phyloP scores from a whole-genome alignment of 2,329 filamentous ascomycete species.

The Xylariaceae sp. region DNA sequence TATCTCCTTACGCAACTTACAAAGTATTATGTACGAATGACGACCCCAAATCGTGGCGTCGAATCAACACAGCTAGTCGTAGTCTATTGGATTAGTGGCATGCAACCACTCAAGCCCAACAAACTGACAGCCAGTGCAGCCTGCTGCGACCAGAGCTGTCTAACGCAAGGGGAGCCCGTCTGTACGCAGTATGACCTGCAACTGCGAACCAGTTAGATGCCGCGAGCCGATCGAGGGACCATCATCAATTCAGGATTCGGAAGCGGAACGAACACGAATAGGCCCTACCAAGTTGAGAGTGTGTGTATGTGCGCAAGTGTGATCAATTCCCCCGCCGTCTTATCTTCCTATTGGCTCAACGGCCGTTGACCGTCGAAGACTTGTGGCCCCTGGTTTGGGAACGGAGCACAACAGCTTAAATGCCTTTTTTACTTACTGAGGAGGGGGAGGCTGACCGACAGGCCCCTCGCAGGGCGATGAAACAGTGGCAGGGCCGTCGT shows the following conservation, averaged over 20 bases:
- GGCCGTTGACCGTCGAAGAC: slow-evolving; percentile 5
- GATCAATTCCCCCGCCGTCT: slow-evolving; percentile 14
- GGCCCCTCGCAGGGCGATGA: slow-evolving; percentile 31
- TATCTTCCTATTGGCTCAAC: slow-evolving; percentile 23
- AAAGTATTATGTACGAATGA: no score
- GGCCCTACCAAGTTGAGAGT: slow-evolving; percentile 10
- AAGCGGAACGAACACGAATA: slow-evolving; percentile 14
- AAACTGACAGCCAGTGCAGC: background rate
- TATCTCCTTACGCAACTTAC: no score
- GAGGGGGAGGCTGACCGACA: slow-evolving; percentile 20
- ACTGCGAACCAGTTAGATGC: slow-evolving; percentile 6
- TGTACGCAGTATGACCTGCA: no score
- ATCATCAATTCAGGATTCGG: slow-evolving; percentile 17
- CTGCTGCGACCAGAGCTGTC: no score
- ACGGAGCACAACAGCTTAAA: slow-evolving; percentile 24
- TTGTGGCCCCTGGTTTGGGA: slow-evolving; percentile 20
- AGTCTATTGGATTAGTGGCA: slow-evolving; percentile 9
- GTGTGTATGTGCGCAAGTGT: slow-evolving; percentile 11
- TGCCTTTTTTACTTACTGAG: background rate
- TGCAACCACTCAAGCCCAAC: slow-evolving; percentile 23
- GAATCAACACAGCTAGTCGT: slow-evolving; percentile 10
- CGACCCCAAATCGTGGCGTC: no score
- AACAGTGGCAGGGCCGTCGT: slow-evolving; percentile 32
- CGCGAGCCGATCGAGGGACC: slow-evolving; percentile 5
- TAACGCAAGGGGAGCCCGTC: no score